Percentiles rank a stretch among this genome's conserved stretches.
Evolutionary conservation across 352 stramenopile genomes (phyloP).

Genomic region (Phytophthora cryptogea): DNA sequence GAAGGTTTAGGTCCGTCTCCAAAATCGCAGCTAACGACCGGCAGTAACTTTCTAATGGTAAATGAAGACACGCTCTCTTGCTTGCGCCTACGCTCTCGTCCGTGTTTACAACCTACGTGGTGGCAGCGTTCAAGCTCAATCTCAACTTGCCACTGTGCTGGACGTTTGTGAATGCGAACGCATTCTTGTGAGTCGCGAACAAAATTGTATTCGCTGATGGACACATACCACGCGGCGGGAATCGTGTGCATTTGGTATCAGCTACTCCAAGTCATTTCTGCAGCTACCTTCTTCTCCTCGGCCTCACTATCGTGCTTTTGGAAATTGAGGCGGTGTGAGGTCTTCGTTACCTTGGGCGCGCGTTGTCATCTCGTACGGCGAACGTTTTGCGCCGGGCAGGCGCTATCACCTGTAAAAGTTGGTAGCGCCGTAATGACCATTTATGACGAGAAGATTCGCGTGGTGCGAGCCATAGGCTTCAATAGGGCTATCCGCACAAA

Average conservation of each 20-base stretch:
- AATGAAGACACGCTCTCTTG: neutral
- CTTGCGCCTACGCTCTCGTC: neutral
- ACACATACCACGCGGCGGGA: no score
- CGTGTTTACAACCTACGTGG: neutral
- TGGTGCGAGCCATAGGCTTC: neutral
- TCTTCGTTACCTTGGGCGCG: no score
- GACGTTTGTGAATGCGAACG: neutral
- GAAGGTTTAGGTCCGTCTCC: no score
- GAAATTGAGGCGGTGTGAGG: no score
- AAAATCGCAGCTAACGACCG: no score
- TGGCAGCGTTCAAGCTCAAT: neutral
- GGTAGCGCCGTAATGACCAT: neutral
- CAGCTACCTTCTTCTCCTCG: no score
- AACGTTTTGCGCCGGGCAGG: neutral
- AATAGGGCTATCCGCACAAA: neutral
- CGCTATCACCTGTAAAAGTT: neutral
- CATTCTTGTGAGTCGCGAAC: neutral
- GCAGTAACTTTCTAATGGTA: neutral
- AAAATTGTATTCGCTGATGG: no score
- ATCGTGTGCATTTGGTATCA: no score
- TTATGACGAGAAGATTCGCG: constrained; percentile 1
- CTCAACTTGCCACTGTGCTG: neutral
- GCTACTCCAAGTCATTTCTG: no score
- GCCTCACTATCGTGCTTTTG: no score
- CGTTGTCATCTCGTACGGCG: no score